Evolutionary conservation across 78 protist genomes (phyloP), one percentile per base, ranked within the genome.

Genomic region (Trichosphaerium sp.): DNA sequence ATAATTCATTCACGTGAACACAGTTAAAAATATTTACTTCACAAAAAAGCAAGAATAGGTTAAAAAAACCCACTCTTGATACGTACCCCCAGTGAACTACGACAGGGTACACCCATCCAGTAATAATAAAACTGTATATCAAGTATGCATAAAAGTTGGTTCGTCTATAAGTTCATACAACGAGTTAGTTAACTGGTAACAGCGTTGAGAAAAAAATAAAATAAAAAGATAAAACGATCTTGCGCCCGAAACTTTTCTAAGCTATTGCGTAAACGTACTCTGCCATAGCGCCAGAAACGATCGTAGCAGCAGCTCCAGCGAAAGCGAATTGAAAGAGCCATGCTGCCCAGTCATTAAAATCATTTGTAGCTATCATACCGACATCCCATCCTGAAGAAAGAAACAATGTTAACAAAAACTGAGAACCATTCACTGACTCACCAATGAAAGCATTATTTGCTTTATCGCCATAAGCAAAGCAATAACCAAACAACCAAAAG

Each of bases 271-370:
- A 51, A 18, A 58, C 42, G 37, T 86, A 52, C 72, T 85, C 94
- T 32, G 88, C 83, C 26, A 75, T 25, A 15, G 86, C 83, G 21
- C 92, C 92, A 54, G 82, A 69, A 29, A 87, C 86, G 38, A 87
- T 82, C 59, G 86, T 87, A 28, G 79, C 54, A 3, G 87, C 66
- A 25, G 88, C 77, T 0, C 86, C 82, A 32, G 75, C 67, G 58
- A 79, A 84, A 48, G 78, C 83, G n/a, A n/a, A n/a, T n/a, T n/a
- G n/a, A n/a, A n/a, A n/a, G n/a, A n/a, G n/a, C n/a, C n/a, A n/a
- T n/a, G n/a, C n/a, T n/a, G n/a, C n/a, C n/a, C n/a, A n/a, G n/a
- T n/a, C n/a, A n/a, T n/a, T n/a, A n/a, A n/a, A n/a, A n/a, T 65
- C 70, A 84, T 42, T 79, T 42, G 41, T 43, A 71, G 39, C 51